Evolutionary conservation across 257 asterid species (phyloP), one percentile per base, ranked within the genome.

Genomic region (Scutellaria barbata): DNA sequence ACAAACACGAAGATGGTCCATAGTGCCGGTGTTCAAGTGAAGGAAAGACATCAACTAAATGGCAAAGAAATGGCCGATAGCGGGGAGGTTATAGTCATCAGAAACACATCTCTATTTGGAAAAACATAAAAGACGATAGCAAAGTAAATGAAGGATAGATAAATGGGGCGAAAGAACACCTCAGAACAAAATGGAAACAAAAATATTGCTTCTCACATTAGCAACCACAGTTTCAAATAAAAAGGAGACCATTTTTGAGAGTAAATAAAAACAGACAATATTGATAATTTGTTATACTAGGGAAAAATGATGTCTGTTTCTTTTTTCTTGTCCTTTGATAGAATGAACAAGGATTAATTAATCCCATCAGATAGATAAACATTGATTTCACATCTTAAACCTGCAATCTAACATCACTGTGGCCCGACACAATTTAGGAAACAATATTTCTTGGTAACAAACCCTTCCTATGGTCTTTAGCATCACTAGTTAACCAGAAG

Each of bases 191-290:
- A 22, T 22, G 1, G 25, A 22, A 22, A 22, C 54, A 40, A 39
- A 52, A 68, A 37, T 17, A 51, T 20, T 52, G 52, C 43, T 25
- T 39, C 40, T 10, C 54, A 68, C 63, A 67, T 67, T 22, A 22
- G 41, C 71, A 66, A 30, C 25, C 48, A 37, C 10, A 2, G 22
- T 22, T 7, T 54, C n/a, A 55, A 55, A 55, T 12, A 22, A 10
- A 56, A 22, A 22, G 25, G 25, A 22, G 25, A 22, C 25, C 25
- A 41, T 12, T 12, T 56, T 12, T 18, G 30, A 9, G 43, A 57
- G 25, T 22, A 11, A 30, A 8, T 13, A 56, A 30, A 25, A 56
- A 25, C 39, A 30, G 62, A 55, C 62, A 55, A 55, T 11, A 22
- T 22, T 6, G 4, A 22, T 11, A 20, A 20, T 20, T 20, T 20